Evolutionary conservation across 805 yeast genomes (phyloP), one percentile per base, ranked within the genome.

Genomic region (Maudiozyma pseudohumilis): DNA sequence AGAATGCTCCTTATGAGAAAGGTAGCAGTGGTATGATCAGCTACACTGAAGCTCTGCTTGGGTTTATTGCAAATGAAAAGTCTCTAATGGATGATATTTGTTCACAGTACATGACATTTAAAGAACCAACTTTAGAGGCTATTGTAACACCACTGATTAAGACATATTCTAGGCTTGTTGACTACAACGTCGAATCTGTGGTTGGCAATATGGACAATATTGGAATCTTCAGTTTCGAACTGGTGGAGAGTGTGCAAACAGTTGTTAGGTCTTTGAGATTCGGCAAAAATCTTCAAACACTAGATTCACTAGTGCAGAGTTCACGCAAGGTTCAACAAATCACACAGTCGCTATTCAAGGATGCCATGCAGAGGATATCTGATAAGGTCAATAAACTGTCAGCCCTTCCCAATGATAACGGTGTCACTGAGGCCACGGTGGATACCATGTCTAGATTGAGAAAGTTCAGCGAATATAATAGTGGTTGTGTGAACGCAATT

Each of bases 401-500:
- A 2, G 50, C 61, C 8, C 53, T 80, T 28, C 80, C 85, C 9
- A 69, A 69, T 33, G 95, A 85, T 43, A 72, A 70, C 47, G 82
- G 83, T 36, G 74, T 85, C 32, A 70, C 82, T 30, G 87, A 78
- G 49, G 68, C 76, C 12, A 78, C 84, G 0, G 77, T 79, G n/a
- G 89, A 81, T 40, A 61, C 77, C 7, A 73, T 83, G 64, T 75
- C 87, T 0, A 68, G 76, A 41, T 61, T 86, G 36, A 67, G 85
- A 32, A 74, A 74, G 36, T 64, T 84, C 24, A 68, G 82, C 21
- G 85, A 77, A 40, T 78, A 74, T 52, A 66, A 68, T 34, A 66
- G 65, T 11, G 75, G 82, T 55, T 55, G 58, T 40, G 42, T 62
- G 11, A 57, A 60, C 22, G 70, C 77, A 4, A 74, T 85, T 40